Evolutionary conservation across 2,329 filamentous ascomycete species (phyloP).

Genomic region (Paecilomyces fulvus): DNA sequence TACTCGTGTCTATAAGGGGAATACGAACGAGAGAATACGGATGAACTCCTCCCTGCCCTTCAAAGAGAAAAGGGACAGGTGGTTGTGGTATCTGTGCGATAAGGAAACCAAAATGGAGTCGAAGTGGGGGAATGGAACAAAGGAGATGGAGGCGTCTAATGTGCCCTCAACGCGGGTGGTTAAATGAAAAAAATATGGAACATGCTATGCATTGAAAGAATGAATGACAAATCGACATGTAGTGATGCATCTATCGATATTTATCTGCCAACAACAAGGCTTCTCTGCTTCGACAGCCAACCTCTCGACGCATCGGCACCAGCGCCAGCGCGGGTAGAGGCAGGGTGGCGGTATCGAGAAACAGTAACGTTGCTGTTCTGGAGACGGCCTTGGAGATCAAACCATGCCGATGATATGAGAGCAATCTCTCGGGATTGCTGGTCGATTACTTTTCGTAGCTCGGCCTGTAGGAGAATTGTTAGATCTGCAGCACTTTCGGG

Average conservation of each 20-base stretch:
- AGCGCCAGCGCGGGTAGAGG: conserved; percentile 16
- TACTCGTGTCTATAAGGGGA: not conserved
- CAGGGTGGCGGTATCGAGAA: conserved; percentile 30
- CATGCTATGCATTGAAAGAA: not conserved
- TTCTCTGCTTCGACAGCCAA: conserved; percentile 39
- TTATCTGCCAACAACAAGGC: conserved; percentile 25
- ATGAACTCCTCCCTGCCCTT: not conserved
- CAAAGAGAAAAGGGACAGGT: not conserved
- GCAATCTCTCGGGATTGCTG: conserved; percentile 35
- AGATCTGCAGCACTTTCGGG: not conserved
- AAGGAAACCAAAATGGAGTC: not conserved
- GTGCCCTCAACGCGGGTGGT: not conserved
- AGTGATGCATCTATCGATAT: not conserved
- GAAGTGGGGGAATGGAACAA: not conserved
- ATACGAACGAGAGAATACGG: not conserved
- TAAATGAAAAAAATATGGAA: not conserved
- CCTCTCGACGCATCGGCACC: conserved; percentile 32
- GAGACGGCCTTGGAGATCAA: conserved; percentile 37
- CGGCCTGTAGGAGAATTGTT: conserved; percentile 18
- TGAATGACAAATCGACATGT: not conserved
- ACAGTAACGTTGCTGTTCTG: conserved; percentile 36
- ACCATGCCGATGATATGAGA: conserved; percentile 41
- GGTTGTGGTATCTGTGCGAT: not conserved
- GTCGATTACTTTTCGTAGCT: conserved; percentile 33
- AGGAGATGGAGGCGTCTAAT: not conserved